phyloP scores from a whole-genome alignment of 352 stramenopile species.

The Globisporangium sylvaticum region DNA sequence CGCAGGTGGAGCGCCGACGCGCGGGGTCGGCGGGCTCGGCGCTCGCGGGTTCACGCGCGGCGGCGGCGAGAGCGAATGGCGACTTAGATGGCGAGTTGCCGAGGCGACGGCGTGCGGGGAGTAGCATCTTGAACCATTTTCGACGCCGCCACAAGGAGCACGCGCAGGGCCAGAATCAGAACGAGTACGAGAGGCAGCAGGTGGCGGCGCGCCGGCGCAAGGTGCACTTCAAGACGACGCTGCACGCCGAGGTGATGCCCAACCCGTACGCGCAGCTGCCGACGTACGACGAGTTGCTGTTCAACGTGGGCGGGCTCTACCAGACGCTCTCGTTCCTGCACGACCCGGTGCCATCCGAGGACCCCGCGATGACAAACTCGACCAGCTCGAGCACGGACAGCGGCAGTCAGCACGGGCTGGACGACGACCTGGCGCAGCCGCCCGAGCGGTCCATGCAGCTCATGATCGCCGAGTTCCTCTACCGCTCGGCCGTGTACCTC shows the following conservation, averaged over 20 bases:
- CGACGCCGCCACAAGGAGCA: conserved; percentile 11
- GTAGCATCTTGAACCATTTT: conserved; percentile 11
- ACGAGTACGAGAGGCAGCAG: neutral
- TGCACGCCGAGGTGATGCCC: conserved; percentile 37
- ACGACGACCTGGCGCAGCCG: conserved; percentile 24
- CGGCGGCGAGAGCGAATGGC: neutral
- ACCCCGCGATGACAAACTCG: conserved; percentile 17
- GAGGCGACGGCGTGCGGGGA: conserved; percentile 4
- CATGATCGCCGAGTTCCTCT: conserved; percentile 81
- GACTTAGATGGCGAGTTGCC: neutral
- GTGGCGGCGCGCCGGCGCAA: conserved; percentile 15
- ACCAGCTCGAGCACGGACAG: conserved; percentile 22
- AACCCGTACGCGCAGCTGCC: conserved; percentile 18
- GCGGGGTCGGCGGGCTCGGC: conserved; percentile 5
- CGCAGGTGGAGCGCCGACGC: neutral
- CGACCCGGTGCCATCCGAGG: conserved; percentile 19
- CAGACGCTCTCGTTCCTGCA: conserved; percentile 54
- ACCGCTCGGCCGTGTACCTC: conserved; percentile 63
- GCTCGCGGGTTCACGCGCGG: conserved; percentile 2
- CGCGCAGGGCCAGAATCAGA: neutral
- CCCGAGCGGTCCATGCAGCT: conserved; percentile 64
- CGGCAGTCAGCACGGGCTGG: conserved; percentile 19
- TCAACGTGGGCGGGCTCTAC: conserved; percentile 50
- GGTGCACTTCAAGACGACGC: conserved; percentile 49
- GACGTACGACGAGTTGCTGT: conserved; percentile 62